phyloP scores from a whole-genome alignment of 1,139 yeast species.

The Candida tropicalis region DNA sequence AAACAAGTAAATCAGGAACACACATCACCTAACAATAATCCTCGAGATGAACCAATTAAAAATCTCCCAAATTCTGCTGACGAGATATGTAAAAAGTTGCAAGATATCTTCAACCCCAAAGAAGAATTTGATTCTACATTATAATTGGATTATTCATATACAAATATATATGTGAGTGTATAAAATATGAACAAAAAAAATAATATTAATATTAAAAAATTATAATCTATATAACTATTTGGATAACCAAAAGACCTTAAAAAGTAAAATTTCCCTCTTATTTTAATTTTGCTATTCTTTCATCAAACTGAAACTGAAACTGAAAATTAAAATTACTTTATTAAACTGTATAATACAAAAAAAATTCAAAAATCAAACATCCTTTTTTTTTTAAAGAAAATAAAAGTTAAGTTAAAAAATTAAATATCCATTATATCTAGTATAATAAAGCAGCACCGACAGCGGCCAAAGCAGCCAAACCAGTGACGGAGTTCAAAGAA shows the following conservation, averaged over 20 bases:
- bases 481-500: conserved; percentile 17
- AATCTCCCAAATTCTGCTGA: not conserved
- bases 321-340: conserved; percentile 5
- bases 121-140: conserved; percentile 18
- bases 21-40: not conserved
- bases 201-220: conserved; percentile 4
- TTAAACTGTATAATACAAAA: conserved; percentile 11
- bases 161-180: not conserved
- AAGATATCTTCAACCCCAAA: conserved; percentile 15
- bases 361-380: not conserved
- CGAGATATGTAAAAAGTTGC: conserved; percentile 10
- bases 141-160: not conserved
- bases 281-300: too few relatives aligned
- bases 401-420: not conserved
- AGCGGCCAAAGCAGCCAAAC: conserved; percentile 77
- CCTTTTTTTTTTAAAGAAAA: not conserved
- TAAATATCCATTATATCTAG: conserved; percentile 7
- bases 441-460: conserved; percentile 52
- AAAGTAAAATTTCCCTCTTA: not conserved
- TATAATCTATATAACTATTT: conserved; percentile 5
- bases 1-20: not conserved
- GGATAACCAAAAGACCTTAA: not conserved
- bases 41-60: not conserved
- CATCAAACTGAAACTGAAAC: too few relatives aligned
- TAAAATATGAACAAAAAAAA: not conserved